phyloP scores from a whole-genome alignment of 164 flowering plant species.

The Stephania cephalantha region DNA sequence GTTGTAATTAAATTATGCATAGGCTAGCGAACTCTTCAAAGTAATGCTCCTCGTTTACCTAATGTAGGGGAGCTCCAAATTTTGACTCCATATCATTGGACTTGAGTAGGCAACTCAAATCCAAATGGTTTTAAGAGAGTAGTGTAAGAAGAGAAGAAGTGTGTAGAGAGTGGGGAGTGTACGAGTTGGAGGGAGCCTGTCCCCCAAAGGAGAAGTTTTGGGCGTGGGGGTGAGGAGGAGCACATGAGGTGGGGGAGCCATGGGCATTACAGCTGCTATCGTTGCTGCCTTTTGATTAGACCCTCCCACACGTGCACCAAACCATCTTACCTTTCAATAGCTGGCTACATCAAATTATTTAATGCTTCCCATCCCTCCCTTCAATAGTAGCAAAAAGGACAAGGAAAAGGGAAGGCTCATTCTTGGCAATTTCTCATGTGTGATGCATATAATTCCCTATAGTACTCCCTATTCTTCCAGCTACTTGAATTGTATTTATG shows the following conservation, averaged over 20 bases:
- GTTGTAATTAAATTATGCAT: too few species aligned
- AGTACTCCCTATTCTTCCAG: too few species aligned
- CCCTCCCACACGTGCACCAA: neutral
- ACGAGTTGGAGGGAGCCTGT: slow-evolving; percentile 5
- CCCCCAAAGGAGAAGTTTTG: slow-evolving; percentile 1
- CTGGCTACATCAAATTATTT: neutral
- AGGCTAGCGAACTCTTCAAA: too few species aligned
- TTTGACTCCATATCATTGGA: too few species aligned
- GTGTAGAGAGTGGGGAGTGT: neutral
- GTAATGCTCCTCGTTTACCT: too few species aligned
- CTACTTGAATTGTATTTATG: neutral
- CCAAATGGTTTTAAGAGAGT: too few species aligned
- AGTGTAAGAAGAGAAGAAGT: too few species aligned
- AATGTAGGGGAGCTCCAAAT: too few species aligned
- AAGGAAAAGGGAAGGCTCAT: neutral
- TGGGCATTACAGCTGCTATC: neutral
- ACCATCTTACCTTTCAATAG: neutral
- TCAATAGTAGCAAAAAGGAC: neutral
- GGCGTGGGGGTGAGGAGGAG: neutral
- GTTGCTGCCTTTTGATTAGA: neutral
- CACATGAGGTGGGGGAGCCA: neutral
- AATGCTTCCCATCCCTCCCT: neutral
- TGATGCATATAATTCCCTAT: neutral
- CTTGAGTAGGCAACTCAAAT: too few species aligned
- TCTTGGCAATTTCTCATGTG: neutral